Evolutionary conservation across 2,329 filamentous ascomycete species (phyloP).

Genomic region (Akanthomyces muscarius): DNA sequence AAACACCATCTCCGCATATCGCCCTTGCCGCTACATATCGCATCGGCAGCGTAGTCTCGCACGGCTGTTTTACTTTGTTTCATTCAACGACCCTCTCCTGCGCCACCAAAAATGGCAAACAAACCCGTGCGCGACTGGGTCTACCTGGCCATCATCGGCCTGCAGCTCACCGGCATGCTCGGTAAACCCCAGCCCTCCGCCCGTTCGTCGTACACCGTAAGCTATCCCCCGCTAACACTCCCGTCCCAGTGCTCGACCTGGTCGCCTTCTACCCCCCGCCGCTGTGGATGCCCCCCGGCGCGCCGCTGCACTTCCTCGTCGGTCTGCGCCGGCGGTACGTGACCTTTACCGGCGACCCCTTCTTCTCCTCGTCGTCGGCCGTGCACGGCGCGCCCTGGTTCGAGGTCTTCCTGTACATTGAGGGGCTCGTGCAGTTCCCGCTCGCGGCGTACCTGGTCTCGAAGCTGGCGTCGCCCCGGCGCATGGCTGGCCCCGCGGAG

Average conservation of each 20-base stretch:
- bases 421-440: conserved; percentile 49
- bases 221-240: neutral
- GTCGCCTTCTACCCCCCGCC: conserved; percentile 48
- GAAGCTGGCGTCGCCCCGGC: conserved; percentile 33
- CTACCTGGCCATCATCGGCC: conserved; percentile 32
- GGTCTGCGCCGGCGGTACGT: conserved; percentile 45
- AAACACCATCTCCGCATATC: neutral
- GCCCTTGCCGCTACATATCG: neutral
- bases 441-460: conserved; percentile 45
- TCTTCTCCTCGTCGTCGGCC: conserved; percentile 38
- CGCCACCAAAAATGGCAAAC: neutral
- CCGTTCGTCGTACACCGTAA: neutral
- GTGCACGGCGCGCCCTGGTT: conserved; percentile 45
- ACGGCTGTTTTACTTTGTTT: neutral
- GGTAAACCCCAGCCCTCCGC: conserved; percentile 23
- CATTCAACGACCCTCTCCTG: neutral
- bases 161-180: conserved; percentile 36
- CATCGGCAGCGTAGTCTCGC: neutral
- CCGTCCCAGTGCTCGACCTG: conserved; percentile 47
- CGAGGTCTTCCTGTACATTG: conserved; percentile 46
- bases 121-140: conserved; percentile 29
- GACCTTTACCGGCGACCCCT: conserved; percentile 48
- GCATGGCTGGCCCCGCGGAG: conserved; percentile 40
- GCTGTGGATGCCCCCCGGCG: conserved; percentile 38
- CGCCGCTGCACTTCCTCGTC: conserved; percentile 47